These are phyloP conservation scores for Marchantia polymorpha DNA, from an alignment of 225 moss, liverwort and hornwort genomes.

Conservation along the genomic window DNA sequence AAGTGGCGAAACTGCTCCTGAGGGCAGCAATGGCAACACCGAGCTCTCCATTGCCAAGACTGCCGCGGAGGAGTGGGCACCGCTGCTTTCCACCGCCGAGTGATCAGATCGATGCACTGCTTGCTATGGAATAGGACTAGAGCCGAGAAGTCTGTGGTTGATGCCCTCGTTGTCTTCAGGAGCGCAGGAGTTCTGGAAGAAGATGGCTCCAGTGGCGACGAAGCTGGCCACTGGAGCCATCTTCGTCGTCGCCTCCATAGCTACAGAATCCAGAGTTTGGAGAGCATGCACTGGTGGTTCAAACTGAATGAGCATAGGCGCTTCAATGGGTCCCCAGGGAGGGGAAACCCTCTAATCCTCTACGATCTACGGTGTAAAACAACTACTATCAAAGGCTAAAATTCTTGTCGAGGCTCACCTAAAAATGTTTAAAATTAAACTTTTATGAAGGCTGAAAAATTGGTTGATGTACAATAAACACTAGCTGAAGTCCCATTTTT, in stretches of 20 bases:
- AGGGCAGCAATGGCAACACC: slow-evolving; percentile 8
- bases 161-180: not conserved
- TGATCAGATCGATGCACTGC: not conserved
- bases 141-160: slow-evolving; percentile 8
- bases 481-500: too few species aligned
- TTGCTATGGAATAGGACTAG: not conserved
- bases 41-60: slow-evolving; percentile 3
- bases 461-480: too few species aligned
- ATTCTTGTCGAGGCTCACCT: not conserved
- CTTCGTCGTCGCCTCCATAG: slow-evolving; percentile 5
- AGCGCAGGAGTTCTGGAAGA: not conserved
- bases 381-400: not conserved
- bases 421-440: too few species aligned
- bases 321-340: not conserved
- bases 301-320: slow-evolving; percentile 4
- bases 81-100: not conserved
- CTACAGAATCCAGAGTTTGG: not conserved
- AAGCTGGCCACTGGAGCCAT: too few species aligned
- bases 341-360: slow-evolving; percentile 7
- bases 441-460: too few species aligned
- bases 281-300: not conserved
- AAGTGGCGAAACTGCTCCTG: slow-evolving; percentile 11
- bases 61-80: not conserved
- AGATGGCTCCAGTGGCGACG: slow-evolving; percentile 15
- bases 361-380: not conserved